Conservation (phyloP, 768 basidiomycete genomes). For the Sutorius australiensis region DNA sequence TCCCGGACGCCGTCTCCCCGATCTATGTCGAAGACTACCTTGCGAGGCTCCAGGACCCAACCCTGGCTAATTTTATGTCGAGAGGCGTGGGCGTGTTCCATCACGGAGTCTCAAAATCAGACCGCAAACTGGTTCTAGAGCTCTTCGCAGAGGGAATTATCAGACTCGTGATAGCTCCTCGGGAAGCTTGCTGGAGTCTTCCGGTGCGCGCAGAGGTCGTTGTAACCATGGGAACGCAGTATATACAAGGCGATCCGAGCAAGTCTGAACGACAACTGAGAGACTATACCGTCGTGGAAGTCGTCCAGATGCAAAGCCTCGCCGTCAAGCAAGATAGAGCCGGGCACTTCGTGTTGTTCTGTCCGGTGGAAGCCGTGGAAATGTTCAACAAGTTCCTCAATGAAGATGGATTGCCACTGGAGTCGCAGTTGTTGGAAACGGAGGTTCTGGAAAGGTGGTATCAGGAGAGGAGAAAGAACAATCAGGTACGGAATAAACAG, state of each 20-base stretch:
- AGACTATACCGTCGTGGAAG: constrained; percentile 77
- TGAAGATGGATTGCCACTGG: constrained; percentile 78
- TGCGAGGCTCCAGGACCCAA: constrained; percentile 54
- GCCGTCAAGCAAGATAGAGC: constrained; percentile 61
- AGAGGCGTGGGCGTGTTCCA: constrained; percentile 90
- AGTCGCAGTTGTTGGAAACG: constrained; percentile 67
- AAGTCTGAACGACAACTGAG: constrained; percentile 61
- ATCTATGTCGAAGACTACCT: constrained; percentile 60
- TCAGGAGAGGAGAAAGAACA: constrained; percentile 34
- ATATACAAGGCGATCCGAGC: constrained; percentile 47
- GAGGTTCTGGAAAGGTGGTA: constrained; percentile 49
- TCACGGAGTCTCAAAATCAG: constrained; percentile 60
- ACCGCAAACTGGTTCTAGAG: constrained; percentile 71
- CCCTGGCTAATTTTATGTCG: constrained; percentile 66
- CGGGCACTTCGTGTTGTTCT: constrained; percentile 81
- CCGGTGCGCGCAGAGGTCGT: constrained; percentile 80
- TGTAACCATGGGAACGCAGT: constrained; percentile 92
- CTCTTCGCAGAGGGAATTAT: constrained; percentile 79
- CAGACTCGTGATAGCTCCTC: constrained; percentile 75
- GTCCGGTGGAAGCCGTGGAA: constrained; percentile 81
- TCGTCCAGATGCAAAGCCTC: constrained; percentile 89
- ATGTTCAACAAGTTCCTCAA: constrained; percentile 80
- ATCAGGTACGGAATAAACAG: constrained; percentile 49
- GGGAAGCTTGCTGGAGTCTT: constrained; percentile 85
- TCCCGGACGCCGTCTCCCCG: constrained; percentile 45